These are phyloP conservation scores for Leptographium flavum DNA, from an alignment of 2,329 filamentous ascomycete species.

Conservation along the genomic window DNA sequence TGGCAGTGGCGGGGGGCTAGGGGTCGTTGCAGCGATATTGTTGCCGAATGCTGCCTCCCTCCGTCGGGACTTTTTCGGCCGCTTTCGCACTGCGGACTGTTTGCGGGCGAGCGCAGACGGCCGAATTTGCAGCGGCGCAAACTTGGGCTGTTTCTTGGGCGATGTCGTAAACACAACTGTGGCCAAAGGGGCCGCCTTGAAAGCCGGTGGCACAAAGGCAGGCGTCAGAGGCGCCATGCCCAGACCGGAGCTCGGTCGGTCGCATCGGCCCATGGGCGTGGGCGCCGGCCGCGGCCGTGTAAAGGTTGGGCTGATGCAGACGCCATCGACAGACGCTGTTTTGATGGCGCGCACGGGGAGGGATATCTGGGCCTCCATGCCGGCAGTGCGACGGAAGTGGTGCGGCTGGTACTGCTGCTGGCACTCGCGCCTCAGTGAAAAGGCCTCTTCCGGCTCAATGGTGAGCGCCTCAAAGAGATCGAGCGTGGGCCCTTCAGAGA, in stretches of 20 bases:
- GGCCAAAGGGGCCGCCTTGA: background rate
- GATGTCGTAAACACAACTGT: background rate
- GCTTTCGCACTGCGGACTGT: conserved; percentile 25
- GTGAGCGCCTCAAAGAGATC: conserved; percentile 18
- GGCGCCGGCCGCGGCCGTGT: conserved; percentile 7
- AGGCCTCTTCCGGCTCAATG: conserved; percentile 10
- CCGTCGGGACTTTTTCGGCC: conserved; percentile 22
- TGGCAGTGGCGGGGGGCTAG: background rate
- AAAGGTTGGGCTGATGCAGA: conserved; percentile 3
- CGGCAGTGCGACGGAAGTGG: background rate
- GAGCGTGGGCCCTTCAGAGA: conserved; percentile 6
- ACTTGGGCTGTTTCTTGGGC: background rate
- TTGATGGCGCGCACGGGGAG: too few relatives aligned
- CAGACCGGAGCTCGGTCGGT: too few relatives aligned
- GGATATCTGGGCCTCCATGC: background rate
- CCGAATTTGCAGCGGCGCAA: conserved; percentile 9
- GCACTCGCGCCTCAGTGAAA: background rate
- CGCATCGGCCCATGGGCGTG: background rate
- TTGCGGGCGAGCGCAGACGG: conserved; percentile 14
- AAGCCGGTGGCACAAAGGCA: background rate
- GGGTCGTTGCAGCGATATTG: background rate
- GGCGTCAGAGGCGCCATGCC: background rate
- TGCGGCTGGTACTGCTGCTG: conserved; percentile 2
- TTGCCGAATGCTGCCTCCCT: background rate
- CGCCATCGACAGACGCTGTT: background rate